Percentiles rank a stretch among this genome's conserved stretches.
phyloP scores from a whole-genome alignment of 2,329 filamentous ascomycete species.

The Botrytis porri region DNA sequence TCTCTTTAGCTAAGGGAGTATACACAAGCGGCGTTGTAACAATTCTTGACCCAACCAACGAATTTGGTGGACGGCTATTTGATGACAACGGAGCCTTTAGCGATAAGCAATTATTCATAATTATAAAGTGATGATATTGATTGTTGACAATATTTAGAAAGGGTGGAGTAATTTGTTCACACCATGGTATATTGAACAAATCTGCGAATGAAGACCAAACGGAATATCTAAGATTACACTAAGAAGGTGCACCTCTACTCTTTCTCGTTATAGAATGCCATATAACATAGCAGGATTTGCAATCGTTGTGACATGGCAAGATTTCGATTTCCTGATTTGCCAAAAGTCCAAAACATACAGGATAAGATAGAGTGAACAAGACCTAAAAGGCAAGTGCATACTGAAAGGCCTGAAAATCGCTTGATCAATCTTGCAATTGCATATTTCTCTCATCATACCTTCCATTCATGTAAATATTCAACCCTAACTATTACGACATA shows the following conservation, averaged over 20 bases:
- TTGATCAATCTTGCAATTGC: neutral
- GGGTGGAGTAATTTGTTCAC: neutral
- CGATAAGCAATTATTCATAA: neutral
- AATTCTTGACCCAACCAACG: neutral
- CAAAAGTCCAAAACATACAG: neutral
- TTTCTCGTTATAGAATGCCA: neutral
- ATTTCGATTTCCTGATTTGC: neutral
- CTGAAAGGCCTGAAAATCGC: neutral
- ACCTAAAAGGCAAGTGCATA: neutral
- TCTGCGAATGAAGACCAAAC: neutral
- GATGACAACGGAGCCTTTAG: neutral
- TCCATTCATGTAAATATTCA: neutral
- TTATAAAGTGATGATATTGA: neutral
- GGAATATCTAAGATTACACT: too few species aligned
- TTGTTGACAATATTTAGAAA: neutral
- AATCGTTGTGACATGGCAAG: neutral
- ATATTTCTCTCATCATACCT: neutral
- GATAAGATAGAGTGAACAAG: neutral
- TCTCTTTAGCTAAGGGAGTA: neutral
- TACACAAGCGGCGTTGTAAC: neutral
- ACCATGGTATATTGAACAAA: neutral
- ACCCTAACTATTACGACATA: neutral
- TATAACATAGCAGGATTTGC: neutral
- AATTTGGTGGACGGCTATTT: neutral
- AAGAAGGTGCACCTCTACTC: neutral